These are phyloP conservation scores for Fusarium udum DNA, from an alignment of 2,329 filamentous ascomycete species.

Conservation along the genomic window DNA sequence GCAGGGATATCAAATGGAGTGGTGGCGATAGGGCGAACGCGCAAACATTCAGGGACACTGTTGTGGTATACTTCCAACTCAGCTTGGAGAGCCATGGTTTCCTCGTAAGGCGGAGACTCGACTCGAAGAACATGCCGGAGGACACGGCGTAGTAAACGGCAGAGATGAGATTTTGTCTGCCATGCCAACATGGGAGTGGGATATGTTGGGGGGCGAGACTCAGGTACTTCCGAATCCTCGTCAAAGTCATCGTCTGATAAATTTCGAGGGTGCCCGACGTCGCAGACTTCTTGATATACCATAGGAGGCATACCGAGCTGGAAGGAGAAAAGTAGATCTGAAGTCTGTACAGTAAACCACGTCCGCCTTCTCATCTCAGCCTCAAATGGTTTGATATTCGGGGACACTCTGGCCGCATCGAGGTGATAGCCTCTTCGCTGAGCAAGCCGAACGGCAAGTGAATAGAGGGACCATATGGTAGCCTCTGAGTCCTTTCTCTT, in stretches of 20 bases:
- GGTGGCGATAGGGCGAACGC: conserved; percentile 53
- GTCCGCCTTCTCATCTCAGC: conserved; percentile 61
- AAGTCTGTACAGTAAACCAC: conserved; percentile 59
- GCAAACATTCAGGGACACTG: conserved; percentile 52
- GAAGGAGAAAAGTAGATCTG: conserved; percentile 60
- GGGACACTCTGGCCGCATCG: conserved; percentile 54
- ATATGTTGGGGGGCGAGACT: conserved; percentile 54
- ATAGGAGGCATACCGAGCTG: conserved; percentile 64
- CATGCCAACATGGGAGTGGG: conserved; percentile 56
- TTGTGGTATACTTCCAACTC: conserved; percentile 51
- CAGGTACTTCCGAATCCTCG: conserved; percentile 55
- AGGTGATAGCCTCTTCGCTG: conserved; percentile 64
- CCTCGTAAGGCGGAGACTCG: conserved; percentile 48
- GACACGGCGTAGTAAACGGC: conserved; percentile 55
- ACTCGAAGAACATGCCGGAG: conserved; percentile 54
- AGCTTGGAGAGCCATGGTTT: conserved; percentile 50
- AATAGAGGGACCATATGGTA: conserved; percentile 59
- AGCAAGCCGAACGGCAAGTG: conserved; percentile 58
- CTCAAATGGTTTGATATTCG: conserved; percentile 57
- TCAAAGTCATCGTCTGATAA: conserved; percentile 62
- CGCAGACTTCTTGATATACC: conserved; percentile 57
- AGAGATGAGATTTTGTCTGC: conserved; percentile 55
- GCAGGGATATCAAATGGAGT: conserved; percentile 56
- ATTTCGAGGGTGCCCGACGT: conserved; percentile 57
- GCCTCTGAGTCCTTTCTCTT: conserved; percentile 54